phyloP scores from a whole-genome alignment of 106 monocot species.

The Acanthochlamys bracteata region DNA sequence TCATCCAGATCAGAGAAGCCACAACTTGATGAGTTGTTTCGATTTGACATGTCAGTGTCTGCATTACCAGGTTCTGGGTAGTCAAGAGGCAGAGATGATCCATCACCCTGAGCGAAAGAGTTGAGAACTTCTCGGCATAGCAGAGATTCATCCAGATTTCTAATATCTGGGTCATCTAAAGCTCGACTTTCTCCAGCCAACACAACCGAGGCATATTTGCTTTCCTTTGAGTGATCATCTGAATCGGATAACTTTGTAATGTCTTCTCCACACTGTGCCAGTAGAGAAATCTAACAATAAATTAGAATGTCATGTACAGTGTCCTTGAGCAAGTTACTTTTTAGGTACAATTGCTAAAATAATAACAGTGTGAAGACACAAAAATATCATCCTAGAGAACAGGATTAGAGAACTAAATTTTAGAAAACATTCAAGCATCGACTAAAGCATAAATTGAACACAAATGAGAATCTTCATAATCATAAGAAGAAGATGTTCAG shows the following conservation, averaged over 20 bases:
- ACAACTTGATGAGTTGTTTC: neutral
- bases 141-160: constrained; percentile 34
- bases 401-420: neutral
- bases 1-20: constrained; percentile 44
- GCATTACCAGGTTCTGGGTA: constrained; percentile 1
- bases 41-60: constrained; percentile 6
- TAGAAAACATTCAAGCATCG: neutral
- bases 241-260: constrained; percentile 1
- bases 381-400: neutral
- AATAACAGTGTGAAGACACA: neutral
- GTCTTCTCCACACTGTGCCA: constrained; percentile 5
- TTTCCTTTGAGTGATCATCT: constrained; percentile 13
- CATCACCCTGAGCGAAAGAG: constrained; percentile 23
- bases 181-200: constrained; percentile 56
- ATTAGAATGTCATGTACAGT: too few species aligned
- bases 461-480: too few species aligned
- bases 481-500: neutral
- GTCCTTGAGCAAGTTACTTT: too few species aligned
- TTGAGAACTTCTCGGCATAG: constrained; percentile 73
- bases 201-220: constrained; percentile 11
- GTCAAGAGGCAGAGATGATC: constrained; percentile 16
- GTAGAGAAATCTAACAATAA: neutral
- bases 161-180: constrained; percentile 26
- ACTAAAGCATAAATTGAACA: neutral
- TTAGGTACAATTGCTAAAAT: too few species aligned